Evolutionary conservation across 768 basidiomycete genomes (phyloP).

Genomic region (Dentipellis fragilis): DNA sequence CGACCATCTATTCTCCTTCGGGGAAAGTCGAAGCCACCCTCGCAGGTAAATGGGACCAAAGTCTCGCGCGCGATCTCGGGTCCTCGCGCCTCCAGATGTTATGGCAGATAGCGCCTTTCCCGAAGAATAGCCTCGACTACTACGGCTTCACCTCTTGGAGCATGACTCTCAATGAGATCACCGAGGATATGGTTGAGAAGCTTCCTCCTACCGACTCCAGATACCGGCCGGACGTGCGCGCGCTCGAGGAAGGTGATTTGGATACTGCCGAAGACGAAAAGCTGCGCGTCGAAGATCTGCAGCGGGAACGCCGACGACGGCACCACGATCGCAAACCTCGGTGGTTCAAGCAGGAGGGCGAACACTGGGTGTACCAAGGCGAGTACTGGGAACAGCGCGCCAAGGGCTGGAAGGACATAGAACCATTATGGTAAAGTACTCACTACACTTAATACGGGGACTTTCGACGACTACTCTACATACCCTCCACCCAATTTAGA

Average conservation of each 20-base stretch:
- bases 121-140: conserved; percentile 56
- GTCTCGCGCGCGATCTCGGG: conserved; percentile 59
- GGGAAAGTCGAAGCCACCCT: conserved; percentile 50
- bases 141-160: conserved; percentile 81
- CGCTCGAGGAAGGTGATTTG: conserved; percentile 68
- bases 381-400: conserved; percentile 78
- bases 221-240: conserved; percentile 70
- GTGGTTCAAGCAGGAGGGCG: conserved; percentile 66
- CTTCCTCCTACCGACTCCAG: conserved; percentile 79
- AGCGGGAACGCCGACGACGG: conserved; percentile 57
- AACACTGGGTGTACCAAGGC: conserved; percentile 69
- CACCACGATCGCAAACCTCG: conserved; percentile 52
- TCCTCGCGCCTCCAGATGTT: conserved; percentile 61
- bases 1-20: conserved; percentile 41
- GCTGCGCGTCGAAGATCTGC: conserved; percentile 59
- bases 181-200: conserved; percentile 48
- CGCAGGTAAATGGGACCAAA: conserved; percentile 90
- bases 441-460: neutral
- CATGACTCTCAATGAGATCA: conserved; percentile 75
- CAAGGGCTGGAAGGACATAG: conserved; percentile 50
- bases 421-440: conserved; percentile 51
- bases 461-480: neutral
- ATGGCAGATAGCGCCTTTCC: conserved; percentile 70
- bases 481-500: neutral
- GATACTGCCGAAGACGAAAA: conserved; percentile 69